phyloP scores from a whole-genome alignment of 768 basidiomycete genomes.

The Leccinellum rugosiceps region DNA sequence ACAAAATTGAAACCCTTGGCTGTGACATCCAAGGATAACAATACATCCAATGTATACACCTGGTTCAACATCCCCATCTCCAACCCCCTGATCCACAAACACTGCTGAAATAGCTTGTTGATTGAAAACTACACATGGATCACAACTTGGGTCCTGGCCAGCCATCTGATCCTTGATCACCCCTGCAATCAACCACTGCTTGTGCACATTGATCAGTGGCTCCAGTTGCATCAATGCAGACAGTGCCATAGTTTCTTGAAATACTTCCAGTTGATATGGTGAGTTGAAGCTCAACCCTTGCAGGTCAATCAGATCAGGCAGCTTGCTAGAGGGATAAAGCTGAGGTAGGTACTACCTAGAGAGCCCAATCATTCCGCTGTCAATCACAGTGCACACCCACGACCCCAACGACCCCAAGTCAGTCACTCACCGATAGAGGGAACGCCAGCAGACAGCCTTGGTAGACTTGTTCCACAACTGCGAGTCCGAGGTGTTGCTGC shows the following conservation, averaged over 20 bases:
- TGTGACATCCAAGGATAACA: no score
- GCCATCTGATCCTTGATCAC: slow-evolving; percentile 80
- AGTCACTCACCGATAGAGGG: slow-evolving; percentile 70
- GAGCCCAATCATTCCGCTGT: neutral
- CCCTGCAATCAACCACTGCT: slow-evolving; percentile 77
- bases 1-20: no score
- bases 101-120: slow-evolving; percentile 74
- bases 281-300: slow-evolving; percentile 60
- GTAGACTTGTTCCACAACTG: slow-evolving; percentile 36
- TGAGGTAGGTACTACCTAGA: slow-evolving; percentile 76
- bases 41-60: slow-evolving; percentile 39
- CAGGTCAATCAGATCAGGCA: slow-evolving; percentile 82
- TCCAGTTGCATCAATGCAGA: slow-evolving; percentile 79
- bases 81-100: slow-evolving; percentile 66
- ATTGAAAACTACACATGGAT: slow-evolving; percentile 64
- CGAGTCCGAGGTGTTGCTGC: slow-evolving; percentile 42
- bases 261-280: slow-evolving; percentile 76
- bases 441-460: slow-evolving; percentile 59
- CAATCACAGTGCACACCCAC: neutral
- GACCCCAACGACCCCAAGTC: no score
- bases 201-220: slow-evolving; percentile 85
- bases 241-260: slow-evolving; percentile 67
- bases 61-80: slow-evolving; percentile 54
- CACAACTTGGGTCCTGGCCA: slow-evolving; percentile 80
- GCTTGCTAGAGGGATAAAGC: slow-evolving; percentile 56